Evolutionary conservation across 495 filamentous ascomycete species (phyloP).

Genomic region (Rhizodiscina lignyota): DNA sequence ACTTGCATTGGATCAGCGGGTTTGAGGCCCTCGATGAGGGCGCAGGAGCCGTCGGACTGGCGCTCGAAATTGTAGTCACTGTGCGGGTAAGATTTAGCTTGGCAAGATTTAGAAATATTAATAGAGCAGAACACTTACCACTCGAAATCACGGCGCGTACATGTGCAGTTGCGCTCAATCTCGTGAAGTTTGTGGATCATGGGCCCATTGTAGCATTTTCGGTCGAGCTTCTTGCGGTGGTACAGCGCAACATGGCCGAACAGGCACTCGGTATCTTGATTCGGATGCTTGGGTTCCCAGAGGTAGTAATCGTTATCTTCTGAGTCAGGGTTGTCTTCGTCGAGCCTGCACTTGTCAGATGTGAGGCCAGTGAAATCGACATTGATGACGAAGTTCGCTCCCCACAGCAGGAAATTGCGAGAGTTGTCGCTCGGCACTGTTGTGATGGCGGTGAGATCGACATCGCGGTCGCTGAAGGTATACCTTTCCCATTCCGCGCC

Average conservation of each 20-base stretch:
- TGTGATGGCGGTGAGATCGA: constrained; percentile 59
- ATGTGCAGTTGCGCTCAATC: constrained; percentile 59
- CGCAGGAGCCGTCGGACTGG: constrained; percentile 55
- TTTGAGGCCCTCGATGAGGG: constrained; percentile 49
- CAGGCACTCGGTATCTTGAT: constrained; percentile 59
- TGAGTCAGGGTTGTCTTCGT: constrained; percentile 41
- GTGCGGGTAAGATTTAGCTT: constrained; percentile 8
- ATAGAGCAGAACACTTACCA: constrained; percentile 46
- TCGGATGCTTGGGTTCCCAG: constrained; percentile 71
- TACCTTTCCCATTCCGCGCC: constrained; percentile 61
- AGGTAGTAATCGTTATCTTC: constrained; percentile 57
- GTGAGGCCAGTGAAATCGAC: constrained; percentile 74
- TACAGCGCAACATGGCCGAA: constrained; percentile 88
- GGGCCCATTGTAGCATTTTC: constrained; percentile 63
- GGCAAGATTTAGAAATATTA: constrained; percentile 3
- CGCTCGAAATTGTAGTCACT: constrained; percentile 93
- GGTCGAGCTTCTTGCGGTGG: constrained; percentile 61
- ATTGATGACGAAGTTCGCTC: constrained; percentile 54
- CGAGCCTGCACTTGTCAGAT: constrained; percentile 48
- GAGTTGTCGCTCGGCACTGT: constrained; percentile 82
- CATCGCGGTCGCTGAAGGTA: constrained; percentile 50
- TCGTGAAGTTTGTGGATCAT: constrained; percentile 50
- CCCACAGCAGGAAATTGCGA: constrained; percentile 84
- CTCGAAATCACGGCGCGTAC: constrained; percentile 75
- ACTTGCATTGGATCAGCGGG: constrained; percentile 46